Conservation (phyloP, 1,139 yeast species). For the Cylindricascospora bacillispora region DNA sequence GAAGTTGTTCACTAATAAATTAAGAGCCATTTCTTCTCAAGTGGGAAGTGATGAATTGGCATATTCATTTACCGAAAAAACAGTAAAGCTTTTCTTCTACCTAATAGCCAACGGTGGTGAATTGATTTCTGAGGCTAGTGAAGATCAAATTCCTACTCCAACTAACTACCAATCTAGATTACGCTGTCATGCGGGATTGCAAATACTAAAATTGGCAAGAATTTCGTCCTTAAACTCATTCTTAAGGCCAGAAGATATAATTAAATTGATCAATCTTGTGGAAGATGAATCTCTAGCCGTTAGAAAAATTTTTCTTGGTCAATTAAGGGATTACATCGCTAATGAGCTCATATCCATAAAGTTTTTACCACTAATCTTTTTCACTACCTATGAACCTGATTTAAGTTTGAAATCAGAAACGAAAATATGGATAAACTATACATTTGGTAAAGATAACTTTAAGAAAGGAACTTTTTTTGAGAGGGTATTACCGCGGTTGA, state of each 20-base stretch:
- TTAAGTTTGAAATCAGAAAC: constrained; percentile 36
- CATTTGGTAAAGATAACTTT: constrained; percentile 33
- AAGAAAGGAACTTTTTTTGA: constrained; percentile 42
- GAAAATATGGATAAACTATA: constrained; percentile 63
- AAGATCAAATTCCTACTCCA: constrained; percentile 51
- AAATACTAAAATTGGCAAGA: constrained; percentile 53
- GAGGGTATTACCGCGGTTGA: constrained; percentile 49
- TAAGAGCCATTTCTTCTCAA: constrained; percentile 34
- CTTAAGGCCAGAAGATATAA: constrained; percentile 40
- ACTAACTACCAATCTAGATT: constrained; percentile 44
- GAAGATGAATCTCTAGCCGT: constrained; percentile 57
- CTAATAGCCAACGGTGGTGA: constrained; percentile 77
- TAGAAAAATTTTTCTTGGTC: constrained; percentile 39
- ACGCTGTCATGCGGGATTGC: constrained; percentile 56
- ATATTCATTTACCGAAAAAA: constrained; percentile 42
- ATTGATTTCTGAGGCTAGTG: constrained; percentile 36
- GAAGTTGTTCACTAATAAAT: constrained; percentile 49
- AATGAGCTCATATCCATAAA: constrained; percentile 46
- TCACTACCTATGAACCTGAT: constrained; percentile 67
- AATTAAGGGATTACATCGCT: constrained; percentile 42
- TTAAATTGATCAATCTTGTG: constrained; percentile 43
- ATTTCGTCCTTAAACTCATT: constrained; percentile 39
- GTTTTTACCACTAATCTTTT: constrained; percentile 55
- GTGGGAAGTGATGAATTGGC: constrained; percentile 19
- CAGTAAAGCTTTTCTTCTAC: constrained; percentile 52